phyloP scores from a whole-genome alignment of 441 rosid genomes.

The Aleurites moluccanus region DNA sequence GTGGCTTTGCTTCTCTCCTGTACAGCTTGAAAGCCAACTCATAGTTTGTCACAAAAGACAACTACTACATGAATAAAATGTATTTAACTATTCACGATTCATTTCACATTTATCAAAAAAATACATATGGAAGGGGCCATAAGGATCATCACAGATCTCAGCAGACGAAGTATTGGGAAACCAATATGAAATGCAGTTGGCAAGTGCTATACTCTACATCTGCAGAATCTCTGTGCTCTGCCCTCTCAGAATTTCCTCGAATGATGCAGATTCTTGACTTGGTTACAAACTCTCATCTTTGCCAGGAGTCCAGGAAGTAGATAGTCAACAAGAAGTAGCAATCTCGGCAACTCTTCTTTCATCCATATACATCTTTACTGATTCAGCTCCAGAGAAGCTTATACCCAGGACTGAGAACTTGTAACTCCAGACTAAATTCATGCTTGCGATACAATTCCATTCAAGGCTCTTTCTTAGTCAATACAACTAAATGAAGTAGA shows the following conservation, averaged over 20 bases:
- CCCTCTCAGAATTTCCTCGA: background rate
- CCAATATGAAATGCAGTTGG: background rate
- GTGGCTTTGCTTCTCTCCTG: background rate
- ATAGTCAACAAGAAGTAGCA: background rate
- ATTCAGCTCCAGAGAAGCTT: conserved; percentile 16
- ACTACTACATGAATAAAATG: background rate
- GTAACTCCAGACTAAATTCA: background rate
- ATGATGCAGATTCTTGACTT: background rate
- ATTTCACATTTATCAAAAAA: conserved; percentile 3
- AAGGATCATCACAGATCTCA: background rate
- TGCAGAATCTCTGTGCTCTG: background rate
- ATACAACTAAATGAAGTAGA: background rate
- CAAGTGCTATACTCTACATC: background rate
- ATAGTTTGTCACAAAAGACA: background rate
- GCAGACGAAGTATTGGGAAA: background rate
- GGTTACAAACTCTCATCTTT: background rate
- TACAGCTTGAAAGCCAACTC: background rate
- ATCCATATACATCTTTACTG: background rate
- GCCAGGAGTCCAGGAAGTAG: background rate
- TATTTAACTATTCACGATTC: background rate
- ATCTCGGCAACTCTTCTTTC: conserved; percentile 5
- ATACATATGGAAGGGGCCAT: background rate
- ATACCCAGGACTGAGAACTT: background rate
- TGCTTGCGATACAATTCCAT: conserved; percentile 18
- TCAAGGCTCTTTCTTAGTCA: background rate